Base-by-base conservation (phyloP, 352 stramenopile genomes). In the Phytophthora syringae region DNA sequence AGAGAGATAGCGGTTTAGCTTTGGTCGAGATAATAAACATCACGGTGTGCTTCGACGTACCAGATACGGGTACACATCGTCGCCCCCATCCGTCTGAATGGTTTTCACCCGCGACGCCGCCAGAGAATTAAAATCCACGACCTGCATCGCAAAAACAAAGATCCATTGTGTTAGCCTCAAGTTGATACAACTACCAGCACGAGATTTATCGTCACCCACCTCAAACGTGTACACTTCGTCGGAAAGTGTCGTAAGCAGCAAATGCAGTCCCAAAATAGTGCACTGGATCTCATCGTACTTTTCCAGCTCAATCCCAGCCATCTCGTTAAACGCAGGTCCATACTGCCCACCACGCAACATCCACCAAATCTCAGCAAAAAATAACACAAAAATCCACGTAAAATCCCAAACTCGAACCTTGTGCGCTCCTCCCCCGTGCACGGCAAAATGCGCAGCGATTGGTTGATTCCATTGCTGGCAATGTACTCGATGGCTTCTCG, bases 141-240 rank as follows among this genome's bases (percentile, higher is more conserved):
- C 88, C 78, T 92, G 36, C 22, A 21, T 16, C 7, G n/a, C 27
- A 30, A 20, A n/a, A n/a, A n/a, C 27, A 51, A 20, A 57, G 10
- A 60, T 18, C 16, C n/a, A 47, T 13, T 28, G 28, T 25, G 10
- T 69, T 27, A 76, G 47, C n/a, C 22, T 54, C 20, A n/a, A 28
- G 27, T 21, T 22, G 5, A 3, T 5, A n/a, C 15, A 59, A 51
- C 27, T 32, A 32, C 12, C 18, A 62, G 13, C 16, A 53, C n/a
- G 5, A 25, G 39, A 45, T 5, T 15, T 10, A 10, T 45, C 32
- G 7, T 39, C 32, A 42, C 45, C 18, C 51, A 97, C 93, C 77
- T 98, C 90, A 76, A 98, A 99, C 25, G 97, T 99, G 74, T 99
- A 99, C 58, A 98, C 98, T 89, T 99, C 97, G 58, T 98, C 95